Base-by-base conservation (phyloP, 768 basidiomycete species). In the Xerocomellus amylosporus region DNA sequence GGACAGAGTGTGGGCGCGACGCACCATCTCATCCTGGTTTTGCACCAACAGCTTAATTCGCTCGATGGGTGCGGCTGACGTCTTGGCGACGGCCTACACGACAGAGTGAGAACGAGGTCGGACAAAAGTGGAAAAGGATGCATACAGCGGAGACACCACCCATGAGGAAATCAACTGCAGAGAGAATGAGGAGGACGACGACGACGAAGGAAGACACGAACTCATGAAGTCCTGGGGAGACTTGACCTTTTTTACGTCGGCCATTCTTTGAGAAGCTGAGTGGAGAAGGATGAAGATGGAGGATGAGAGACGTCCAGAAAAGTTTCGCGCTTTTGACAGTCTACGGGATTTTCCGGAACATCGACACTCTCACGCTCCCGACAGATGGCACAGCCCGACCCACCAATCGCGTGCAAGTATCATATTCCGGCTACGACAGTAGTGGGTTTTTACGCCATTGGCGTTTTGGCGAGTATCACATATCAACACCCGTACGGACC, bases 1-100 rank as follows among this genome's bases (percentile, higher is more conserved):
- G n/a, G 40, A 8, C n/a, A 33, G 4, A 10, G 41, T 17, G 45
- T 0, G 30, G 10, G 24, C 13, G n/a, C 13, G n/a, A 71, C 77
- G 4, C n/a, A 86, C 89, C 97, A 98, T 99, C 82, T 98, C 97
- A 84, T 95, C 96, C 86, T 98, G 96, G 79, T 97, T 98, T 78
- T 98, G 93, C 56, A 96, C 88, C 72, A 96, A 78, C 68, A 98
- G 87, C 82, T 99, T 99, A 78, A 99, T 96, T 72, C 97, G 94
- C 85, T 98, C 97, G 69, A 99, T 99, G 77, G 97, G 97, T 61
- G 97, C 97, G 66, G 97, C 97, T 62, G 90, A 90, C 63, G 97
- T 98, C 85, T 99, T 99, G 52, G 97, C 90, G 74, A 98, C 92
- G 65, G 97, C 97, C 92, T 94, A 58, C 26, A 73, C 34, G 56